Base-by-base conservation (phyloP, 2,329 filamentous ascomycete species). In the Fusarium liriodendri region DNA sequence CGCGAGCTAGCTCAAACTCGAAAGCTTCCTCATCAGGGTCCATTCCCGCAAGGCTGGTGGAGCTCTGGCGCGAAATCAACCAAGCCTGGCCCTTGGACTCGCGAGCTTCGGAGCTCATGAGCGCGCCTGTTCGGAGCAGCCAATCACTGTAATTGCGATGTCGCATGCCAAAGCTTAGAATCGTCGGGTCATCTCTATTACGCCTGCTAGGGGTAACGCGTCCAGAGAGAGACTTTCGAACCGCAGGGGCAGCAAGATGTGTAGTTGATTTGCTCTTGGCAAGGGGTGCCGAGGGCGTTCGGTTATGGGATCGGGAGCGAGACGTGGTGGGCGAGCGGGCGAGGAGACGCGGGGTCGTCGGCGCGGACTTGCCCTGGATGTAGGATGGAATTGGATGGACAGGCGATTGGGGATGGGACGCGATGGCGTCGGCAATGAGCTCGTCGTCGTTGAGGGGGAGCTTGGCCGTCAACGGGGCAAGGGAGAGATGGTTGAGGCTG, bases 71-170 rank as follows among this genome's bases (percentile, higher is more conserved):
- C 27, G 90, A 89, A n/a, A 89, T 84, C 22, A 94, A 87, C 92
- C 92, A 94, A 16, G 88, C 84, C 80, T 93, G 91, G 16, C 92
- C 92, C 81, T 93, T 93, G 77, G 85, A 91, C 78, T 93, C 91
- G 66, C 91, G 85, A 20, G 90, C 85, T 78, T 91, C 89, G 61
- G 87, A 87, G 66, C 88, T 88, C 75, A 93, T 88, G 55, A 91
- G 79, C 8, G 90, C 90, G 55, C 91, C 91, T 1, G 90, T 88
- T 33, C 91, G 87, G 27, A 92, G 84, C 54, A 93, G 83, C 91
- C 91, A 93, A 81, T 92, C 91, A 66, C 88, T 89, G 75, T 91
- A 87, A 66, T 84, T 84, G 40, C 81, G 81, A 70, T 87, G 84
- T 37, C 79, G 77, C 69, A 71, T 80, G 25, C 71, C 76, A 20